phyloP scores from a whole-genome alignment of 2,329 filamentous ascomycete species.

The Diaporthe citriasiana region DNA sequence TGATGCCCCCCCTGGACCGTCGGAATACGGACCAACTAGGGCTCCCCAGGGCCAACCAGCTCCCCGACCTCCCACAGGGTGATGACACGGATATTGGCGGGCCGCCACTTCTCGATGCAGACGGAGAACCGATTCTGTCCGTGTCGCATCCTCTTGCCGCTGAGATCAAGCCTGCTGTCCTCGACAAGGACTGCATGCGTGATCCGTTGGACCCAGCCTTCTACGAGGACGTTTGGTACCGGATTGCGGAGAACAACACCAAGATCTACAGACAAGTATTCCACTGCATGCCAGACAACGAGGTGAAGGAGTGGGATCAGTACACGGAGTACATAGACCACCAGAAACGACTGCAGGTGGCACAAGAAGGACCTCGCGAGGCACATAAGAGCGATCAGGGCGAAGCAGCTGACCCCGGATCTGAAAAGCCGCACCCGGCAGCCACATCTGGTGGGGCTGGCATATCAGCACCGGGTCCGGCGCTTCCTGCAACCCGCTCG shows the following conservation, averaged over 20 bases:
- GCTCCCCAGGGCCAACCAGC: constrained; percentile 76
- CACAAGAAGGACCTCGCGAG: constrained; percentile 61
- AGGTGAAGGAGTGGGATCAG: constrained; percentile 92
- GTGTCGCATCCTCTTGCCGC: constrained; percentile 68
- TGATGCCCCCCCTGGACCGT: constrained; percentile 66
- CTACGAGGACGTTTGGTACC: constrained; percentile 89
- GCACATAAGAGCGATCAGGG: constrained; percentile 67
- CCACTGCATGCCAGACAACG: constrained; percentile 95
- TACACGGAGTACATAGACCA: constrained; percentile 90
- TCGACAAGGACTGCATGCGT: constrained; percentile 93
- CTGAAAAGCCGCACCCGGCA: constrained; percentile 48
- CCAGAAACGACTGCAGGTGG: constrained; percentile 80
- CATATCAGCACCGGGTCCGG: constrained; percentile 59
- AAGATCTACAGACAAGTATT: constrained; percentile 95
- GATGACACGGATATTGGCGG: constrained; percentile 90
- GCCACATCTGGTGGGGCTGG: constrained; percentile 55
- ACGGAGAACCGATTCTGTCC: constrained; percentile 61
- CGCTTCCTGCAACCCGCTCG: constrained; percentile 53
- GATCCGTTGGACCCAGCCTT: constrained; percentile 89
- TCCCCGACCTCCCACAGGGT: constrained; percentile 76
- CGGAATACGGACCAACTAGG: constrained; percentile 77
- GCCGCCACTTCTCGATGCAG: constrained; percentile 72
- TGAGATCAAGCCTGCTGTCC: constrained; percentile 79
- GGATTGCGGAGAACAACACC: constrained; percentile 93
- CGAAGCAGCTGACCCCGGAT: constrained; percentile 55